A percentile compares a stretch with the other conserved stretches of the same genome.
These are phyloP conservation scores for Phaeosphaeria sp. DNA, from an alignment of 2,329 filamentous ascomycete genomes.

Conservation along the genomic window DNA sequence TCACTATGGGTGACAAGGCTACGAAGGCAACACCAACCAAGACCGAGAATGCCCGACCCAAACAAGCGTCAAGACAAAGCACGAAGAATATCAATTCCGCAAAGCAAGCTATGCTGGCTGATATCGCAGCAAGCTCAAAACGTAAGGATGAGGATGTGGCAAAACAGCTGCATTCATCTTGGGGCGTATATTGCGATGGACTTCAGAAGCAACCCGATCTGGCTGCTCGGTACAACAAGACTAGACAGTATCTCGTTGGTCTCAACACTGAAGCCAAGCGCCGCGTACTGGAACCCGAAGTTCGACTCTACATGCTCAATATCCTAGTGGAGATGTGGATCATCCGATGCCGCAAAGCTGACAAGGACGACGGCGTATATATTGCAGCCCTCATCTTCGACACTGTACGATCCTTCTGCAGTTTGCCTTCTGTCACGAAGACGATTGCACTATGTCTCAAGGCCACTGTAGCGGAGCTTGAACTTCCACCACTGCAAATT, in stretches of 20 bases:
- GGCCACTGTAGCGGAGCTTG: conserved; percentile 47
- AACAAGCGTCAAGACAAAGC: conserved; percentile 32
- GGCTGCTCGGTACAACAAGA: conserved; percentile 57
- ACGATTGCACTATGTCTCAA: conserved; percentile 41
- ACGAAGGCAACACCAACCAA: conserved; percentile 1
- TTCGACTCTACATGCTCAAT: conserved; percentile 59
- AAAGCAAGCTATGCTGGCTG: conserved; percentile 54
- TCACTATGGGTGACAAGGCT: conserved; percentile 56
- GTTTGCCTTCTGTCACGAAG: conserved; percentile 35
- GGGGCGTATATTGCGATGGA: conserved; percentile 54
- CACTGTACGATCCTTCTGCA: conserved; percentile 35
- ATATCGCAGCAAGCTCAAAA: conserved; percentile 51
- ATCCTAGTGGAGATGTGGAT: conserved; percentile 59
- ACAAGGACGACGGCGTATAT: conserved; percentile 37
- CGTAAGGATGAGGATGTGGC: conserved; percentile 51
- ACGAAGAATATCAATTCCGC: conserved; percentile 41
- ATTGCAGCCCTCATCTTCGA: conserved; percentile 45
- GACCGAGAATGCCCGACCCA: conserved; percentile 23
- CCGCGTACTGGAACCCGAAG: conserved; percentile 53
- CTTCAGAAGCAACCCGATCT: conserved; percentile 56
- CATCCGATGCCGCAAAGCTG: conserved; percentile 34
- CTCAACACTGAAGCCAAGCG: conserved; percentile 50
- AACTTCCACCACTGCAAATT: conserved; percentile 47
- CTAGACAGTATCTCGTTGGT: conserved; percentile 56
- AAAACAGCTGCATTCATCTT: conserved; percentile 54